Evolutionary conservation across 163 green algal genomes (phyloP).

Genomic region (Prototheca cutis): DNA sequence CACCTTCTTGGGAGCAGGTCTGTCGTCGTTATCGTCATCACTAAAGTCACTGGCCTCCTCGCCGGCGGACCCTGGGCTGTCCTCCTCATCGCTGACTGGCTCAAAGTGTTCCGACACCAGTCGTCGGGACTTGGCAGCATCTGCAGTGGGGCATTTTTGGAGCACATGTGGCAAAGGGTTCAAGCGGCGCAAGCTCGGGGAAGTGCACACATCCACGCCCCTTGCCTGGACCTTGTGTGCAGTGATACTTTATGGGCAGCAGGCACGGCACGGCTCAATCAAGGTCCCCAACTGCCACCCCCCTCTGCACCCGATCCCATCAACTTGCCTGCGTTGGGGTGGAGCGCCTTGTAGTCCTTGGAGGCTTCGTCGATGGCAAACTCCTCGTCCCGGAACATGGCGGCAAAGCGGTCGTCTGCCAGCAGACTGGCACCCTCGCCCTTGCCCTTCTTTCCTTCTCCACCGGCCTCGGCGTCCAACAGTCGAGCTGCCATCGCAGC

Average conservation of each 20-base stretch:
- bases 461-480: slow-evolving; percentile 1
- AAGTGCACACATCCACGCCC: too few relatives aligned
- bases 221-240: too few relatives aligned
- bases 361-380: slow-evolving; percentile 66
- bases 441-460: neutral
- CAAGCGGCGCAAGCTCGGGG: too few relatives aligned
- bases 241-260: too few relatives aligned
- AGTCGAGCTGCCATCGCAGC: slow-evolving; percentile 17
- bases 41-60: too few relatives aligned
- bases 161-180: too few relatives aligned
- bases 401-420: slow-evolving; percentile 34
- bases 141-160: neutral
- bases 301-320: too few relatives aligned
- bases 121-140: neutral
- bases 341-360: slow-evolving; percentile 63
- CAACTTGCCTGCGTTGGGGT: slow-evolving; percentile 63
- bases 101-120: slow-evolving; percentile 8
- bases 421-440: slow-evolving; percentile 14
- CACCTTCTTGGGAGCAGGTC: too few relatives aligned
- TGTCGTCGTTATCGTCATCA: too few relatives aligned
- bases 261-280: too few relatives aligned
- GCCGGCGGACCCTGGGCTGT: too few relatives aligned
- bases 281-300: too few relatives aligned
- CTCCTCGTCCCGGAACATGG: slow-evolving; percentile 71
- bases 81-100: slow-evolving; percentile 4